Evolutionary conservation across 768 basidiomycete genomes (phyloP).

Genomic region (Tylopilus vinaceipallidus): DNA sequence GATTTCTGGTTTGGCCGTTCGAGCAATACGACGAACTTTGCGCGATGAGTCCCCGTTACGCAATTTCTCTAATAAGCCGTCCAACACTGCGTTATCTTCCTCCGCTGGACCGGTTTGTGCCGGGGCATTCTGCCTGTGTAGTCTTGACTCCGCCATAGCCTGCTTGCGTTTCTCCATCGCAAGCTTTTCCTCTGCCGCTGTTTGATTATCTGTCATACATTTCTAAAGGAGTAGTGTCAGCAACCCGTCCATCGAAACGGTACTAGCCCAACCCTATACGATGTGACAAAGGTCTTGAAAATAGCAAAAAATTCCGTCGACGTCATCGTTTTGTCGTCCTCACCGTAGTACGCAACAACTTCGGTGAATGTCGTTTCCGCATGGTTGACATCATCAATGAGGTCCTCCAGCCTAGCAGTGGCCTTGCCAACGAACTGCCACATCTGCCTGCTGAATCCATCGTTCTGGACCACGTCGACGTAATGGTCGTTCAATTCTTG

Average conservation of each 20-base stretch:
- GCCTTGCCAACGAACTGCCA: conserved; percentile 84
- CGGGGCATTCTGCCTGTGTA: conserved; percentile 48
- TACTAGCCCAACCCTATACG: conserved; percentile 64
- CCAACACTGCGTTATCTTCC: conserved; percentile 59
- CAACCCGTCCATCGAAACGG: not conserved
- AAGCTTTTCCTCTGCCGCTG: conserved; percentile 65
- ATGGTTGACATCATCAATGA: conserved; percentile 82
- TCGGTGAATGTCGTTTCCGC: conserved; percentile 84
- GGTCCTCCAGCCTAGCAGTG: conserved; percentile 69
- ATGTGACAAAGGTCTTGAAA: conserved; percentile 96
- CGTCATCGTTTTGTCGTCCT: conserved; percentile 83
- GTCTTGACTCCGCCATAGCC: conserved; percentile 60
- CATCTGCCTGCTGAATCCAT: conserved; percentile 89
- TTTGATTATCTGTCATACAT: conserved; percentile 81
- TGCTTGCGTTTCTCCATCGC: conserved; percentile 69
- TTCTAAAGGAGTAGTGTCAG: conserved; percentile 50
- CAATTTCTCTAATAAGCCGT: conserved; percentile 68
- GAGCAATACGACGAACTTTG: conserved; percentile 45
- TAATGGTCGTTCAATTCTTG: conserved; percentile 82
- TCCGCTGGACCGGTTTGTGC: conserved; percentile 47
- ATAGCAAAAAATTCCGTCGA: conserved; percentile 94
- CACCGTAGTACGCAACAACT: conserved; percentile 88
- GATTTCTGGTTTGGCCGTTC: conserved; percentile 38
- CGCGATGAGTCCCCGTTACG: conserved; percentile 66
- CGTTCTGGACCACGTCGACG: conserved; percentile 62